Base-by-base conservation (phyloP, 768 basidiomycete species). In the Leccinum arenicola region DNA sequence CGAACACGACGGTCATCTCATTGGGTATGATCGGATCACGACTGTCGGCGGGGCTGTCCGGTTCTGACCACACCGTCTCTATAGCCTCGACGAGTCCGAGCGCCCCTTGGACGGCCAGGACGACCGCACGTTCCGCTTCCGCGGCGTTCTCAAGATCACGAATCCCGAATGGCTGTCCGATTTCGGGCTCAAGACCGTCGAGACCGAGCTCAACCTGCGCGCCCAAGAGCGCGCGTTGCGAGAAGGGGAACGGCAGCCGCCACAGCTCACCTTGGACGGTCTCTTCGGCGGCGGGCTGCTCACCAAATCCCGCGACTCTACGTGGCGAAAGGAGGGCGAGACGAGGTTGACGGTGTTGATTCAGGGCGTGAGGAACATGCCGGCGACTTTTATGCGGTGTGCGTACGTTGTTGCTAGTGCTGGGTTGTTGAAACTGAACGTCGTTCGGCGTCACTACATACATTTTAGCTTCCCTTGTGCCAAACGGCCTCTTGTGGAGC, bases 61-160 rank as follows among this genome's bases (percentile, higher is more conserved):
- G 0, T 35, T 29, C 57, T 61, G 11, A 73, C 52, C 2, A 21
- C 27, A 1, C 25, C 33, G 23, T 11, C 33, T 27, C 7, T 58
- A 23, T 45, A 83, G 82, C 14, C 76, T 84, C 10, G 82, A 84
- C 63, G 75, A 79, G 36, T 76, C 81, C 6, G 82, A 84, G 60
- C 72, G 63, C 36, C 70, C 77, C 3, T 56, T 70, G 35, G 52
- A 66, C 1, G 73, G 74, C 14, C 73, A 12, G 10, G 71, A 73
- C 56, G 17, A 63, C 36, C 68, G 73, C 59, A 64, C 33, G 52
- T 77, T 85, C 19, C 73, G 77, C 11, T 84, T 86, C 60, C 80
- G 78, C 33, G 87, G 85, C 0, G 64, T 79, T 6, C 72, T 88
- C 1, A 74, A 75, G 40, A 77, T 88, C 59, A 64, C 73, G 3